Evolutionary conservation across 1,139 yeast genomes (phyloP).

Genomic region (Blastobotrys persicus): DNA sequence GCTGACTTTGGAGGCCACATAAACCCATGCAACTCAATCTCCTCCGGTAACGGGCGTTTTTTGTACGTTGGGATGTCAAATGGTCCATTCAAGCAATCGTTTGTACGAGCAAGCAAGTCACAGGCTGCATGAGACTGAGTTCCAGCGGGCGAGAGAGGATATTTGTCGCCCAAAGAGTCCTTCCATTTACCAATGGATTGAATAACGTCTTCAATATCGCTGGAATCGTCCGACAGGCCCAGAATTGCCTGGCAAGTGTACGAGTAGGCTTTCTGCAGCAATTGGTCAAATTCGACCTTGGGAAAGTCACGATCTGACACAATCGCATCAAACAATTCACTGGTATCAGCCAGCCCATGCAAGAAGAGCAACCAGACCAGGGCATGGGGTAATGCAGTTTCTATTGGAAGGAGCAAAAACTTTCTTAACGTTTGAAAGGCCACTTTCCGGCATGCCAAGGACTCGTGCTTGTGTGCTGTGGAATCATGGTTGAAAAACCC

Average conservation of each 20-base stretch:
- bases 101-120: conserved; percentile 3
- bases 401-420: conserved; percentile 3
- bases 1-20: conserved; percentile 11
- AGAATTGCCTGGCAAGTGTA: not conserved
- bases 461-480: not conserved
- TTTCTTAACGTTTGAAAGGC: conserved; percentile 4
- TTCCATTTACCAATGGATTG: conserved; percentile 5
- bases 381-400: conserved; percentile 24
- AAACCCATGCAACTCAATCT: conserved; percentile 15
- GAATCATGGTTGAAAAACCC: conserved; percentile 11
- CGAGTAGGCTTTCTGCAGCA: not conserved
- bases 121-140: not conserved
- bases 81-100: not conserved
- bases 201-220: not conserved
- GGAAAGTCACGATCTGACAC: conserved; percentile 21
- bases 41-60: conserved; percentile 16
- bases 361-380: conserved; percentile 30
- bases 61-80: conserved; percentile 13
- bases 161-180: not conserved
- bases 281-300: conserved; percentile 5
- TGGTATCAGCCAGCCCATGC: conserved; percentile 22
- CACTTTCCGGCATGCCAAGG: not conserved
- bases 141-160: conserved; percentile 2
- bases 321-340: conserved; percentile 14
- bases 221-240: not conserved